phyloP scores from a whole-genome alignment of 768 basidiomycete genomes.

The Serendipita indica region DNA sequence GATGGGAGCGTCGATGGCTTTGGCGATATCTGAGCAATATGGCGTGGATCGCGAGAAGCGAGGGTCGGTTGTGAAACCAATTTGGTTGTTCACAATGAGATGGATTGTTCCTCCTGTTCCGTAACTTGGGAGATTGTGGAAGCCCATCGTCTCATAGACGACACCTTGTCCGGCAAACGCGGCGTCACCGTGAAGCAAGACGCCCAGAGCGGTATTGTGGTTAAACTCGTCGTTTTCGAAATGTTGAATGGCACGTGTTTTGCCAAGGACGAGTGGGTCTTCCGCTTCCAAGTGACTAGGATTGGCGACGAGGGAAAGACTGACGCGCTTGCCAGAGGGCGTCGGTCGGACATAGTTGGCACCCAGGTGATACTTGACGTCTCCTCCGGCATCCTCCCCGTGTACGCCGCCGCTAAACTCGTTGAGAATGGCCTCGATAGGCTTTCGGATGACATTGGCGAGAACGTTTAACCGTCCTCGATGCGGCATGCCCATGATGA shows the following conservation, averaged over 20 bases:
- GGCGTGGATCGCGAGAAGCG: conserved; percentile 95
- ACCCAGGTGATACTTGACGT: conserved; percentile 98
- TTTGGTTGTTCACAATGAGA: conserved; percentile 97
- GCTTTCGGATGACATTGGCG: conserved; percentile 97
- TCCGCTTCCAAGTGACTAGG: conserved; percentile 96
- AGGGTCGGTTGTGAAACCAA: conserved; percentile 98
- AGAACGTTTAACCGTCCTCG: conserved; percentile 96
- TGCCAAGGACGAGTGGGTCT: conserved; percentile 96
- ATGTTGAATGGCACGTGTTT: conserved; percentile 94
- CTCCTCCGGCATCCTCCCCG: conserved; percentile 72
- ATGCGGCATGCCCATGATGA: conserved; percentile 99
- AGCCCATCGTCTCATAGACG: conserved; percentile 98
- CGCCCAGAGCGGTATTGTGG: conserved; percentile 81
- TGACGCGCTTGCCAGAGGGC: conserved; percentile 93
- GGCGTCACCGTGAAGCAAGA: conserved; percentile 93
- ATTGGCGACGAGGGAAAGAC: conserved; percentile 94
- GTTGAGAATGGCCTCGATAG: conserved; percentile 93
- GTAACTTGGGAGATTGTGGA: conserved; percentile 88
- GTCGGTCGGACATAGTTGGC: conserved; percentile 98
- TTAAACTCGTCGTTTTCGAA: conserved; percentile 73
- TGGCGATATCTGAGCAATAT: conserved; percentile 96
- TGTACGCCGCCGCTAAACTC: conserved; percentile 72
- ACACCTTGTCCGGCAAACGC: conserved; percentile 97
- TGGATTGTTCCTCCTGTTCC: conserved; percentile 98
- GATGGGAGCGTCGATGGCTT: conserved; percentile 94